These are phyloP conservation scores for Taiozyma sp. DNA, from an alignment of 1,139 yeast species.

Conservation along the genomic window DNA sequence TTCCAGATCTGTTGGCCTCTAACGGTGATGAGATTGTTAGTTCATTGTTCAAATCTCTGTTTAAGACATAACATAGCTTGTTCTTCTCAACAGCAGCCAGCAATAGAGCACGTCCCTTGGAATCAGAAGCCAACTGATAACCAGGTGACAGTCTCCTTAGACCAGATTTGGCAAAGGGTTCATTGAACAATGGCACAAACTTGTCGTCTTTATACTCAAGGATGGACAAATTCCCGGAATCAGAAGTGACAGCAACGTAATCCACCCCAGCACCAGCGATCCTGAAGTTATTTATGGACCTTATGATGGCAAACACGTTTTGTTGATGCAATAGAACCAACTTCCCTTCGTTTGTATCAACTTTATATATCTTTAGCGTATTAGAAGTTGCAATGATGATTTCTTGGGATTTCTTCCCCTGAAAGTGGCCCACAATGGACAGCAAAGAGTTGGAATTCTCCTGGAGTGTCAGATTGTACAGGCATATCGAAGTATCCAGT, in stretches of 20 bases:
- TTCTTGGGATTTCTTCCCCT: slow-evolving; percentile 59
- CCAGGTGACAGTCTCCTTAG: slow-evolving; percentile 76
- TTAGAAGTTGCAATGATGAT: slow-evolving; percentile 56
- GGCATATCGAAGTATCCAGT: slow-evolving; percentile 31
- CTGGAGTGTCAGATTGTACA: slow-evolving; percentile 67
- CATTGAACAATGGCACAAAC: slow-evolving; percentile 52
- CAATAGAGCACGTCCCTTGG: slow-evolving; percentile 67
- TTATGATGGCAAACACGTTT: slow-evolving; percentile 55
- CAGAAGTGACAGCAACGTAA: slow-evolving; percentile 66
- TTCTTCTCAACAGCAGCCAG: slow-evolving; percentile 69
- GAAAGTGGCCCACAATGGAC: slow-evolving; percentile 66
- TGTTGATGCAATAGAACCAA: slow-evolving; percentile 40
- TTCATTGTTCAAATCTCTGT: slow-evolving; percentile 39
- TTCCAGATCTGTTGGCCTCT: slow-evolving; percentile 52
- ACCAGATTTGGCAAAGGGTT: slow-evolving; percentile 74
- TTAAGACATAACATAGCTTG: slow-evolving; percentile 60
- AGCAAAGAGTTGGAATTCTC: slow-evolving; percentile 48
- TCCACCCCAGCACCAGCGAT: slow-evolving; percentile 53
- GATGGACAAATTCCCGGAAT: slow-evolving; percentile 70
- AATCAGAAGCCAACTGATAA: slow-evolving; percentile 68
- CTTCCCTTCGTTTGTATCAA: slow-evolving; percentile 53
- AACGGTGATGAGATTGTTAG: slow-evolving; percentile 66
- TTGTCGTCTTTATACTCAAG: slow-evolving; percentile 41
- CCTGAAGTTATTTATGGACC: slow-evolving; percentile 47
- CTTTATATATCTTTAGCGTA: slow-evolving; percentile 39